A percentile compares a stretch with the other conserved stretches of the same genome.
Conservation (phyloP, 139 green algal genomes). For the Marvania coccoides region DNA sequence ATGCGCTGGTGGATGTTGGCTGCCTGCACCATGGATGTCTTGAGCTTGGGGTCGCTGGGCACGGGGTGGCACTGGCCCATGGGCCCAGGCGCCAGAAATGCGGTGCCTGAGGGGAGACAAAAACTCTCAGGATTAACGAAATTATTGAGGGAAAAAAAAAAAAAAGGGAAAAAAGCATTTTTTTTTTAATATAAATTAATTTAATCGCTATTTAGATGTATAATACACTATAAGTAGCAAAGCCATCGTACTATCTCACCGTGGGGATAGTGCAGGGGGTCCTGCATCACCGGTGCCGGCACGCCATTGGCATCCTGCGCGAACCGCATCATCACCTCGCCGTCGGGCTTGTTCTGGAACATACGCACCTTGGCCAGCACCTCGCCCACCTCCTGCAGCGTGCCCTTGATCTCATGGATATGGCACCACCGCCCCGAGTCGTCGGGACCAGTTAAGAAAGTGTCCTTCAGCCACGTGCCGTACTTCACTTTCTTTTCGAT, state of each 20-base stretch:
- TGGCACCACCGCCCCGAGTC: conserved; percentile 32
- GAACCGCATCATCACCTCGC: conserved; percentile 69
- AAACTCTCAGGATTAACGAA: too few species aligned
- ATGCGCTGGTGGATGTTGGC: conserved; percentile 35
- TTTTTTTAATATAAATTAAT: too few species aligned
- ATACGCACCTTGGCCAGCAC: conserved; percentile 72
- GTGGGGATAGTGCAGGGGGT: conserved; percentile 87
- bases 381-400: conserved; percentile 61
- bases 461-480: conserved; percentile 52
- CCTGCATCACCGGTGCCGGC: conserved; percentile 65
- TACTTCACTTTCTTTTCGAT: conserved; percentile 32
- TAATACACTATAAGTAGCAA: too few species aligned
- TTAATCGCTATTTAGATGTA: too few species aligned
- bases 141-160: too few species aligned
- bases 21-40: conserved; percentile 48
- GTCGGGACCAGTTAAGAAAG: conserved; percentile 37
- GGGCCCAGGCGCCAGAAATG: conserved; percentile 73
- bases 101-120: too few species aligned
- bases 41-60: conserved; percentile 35
- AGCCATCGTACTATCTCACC: too few species aligned
- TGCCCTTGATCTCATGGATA: conserved; percentile 51
- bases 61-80: conserved; percentile 70
- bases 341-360: conserved; percentile 87
- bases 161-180: too few species aligned
- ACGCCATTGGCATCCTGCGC: conserved; percentile 63